Base-by-base conservation (phyloP, 148 eudicot genomes). In the Rhododendron molle region DNA sequence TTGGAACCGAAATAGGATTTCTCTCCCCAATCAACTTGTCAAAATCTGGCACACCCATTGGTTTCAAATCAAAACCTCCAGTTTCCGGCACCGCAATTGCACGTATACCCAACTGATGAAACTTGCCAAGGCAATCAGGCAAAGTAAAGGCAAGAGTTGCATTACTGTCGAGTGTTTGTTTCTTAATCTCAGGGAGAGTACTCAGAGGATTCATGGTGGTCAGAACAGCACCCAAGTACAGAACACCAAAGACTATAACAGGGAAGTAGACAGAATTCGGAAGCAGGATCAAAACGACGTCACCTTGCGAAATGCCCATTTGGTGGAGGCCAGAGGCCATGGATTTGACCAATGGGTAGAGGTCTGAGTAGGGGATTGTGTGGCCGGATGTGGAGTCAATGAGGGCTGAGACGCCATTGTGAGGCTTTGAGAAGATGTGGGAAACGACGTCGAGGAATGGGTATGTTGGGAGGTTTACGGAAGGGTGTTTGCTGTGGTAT, bases 211-310 rank as follows among this genome's bases (percentile, higher is more conserved):
- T 97, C 94, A 97, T 91, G 67, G 98, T 88, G 5, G 94, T 87
- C 0, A 90, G 93, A 90, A 95, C 83, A 49, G 94, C 98, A 80
- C 99, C 99, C 86, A 95, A 81, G 47, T 88, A 89, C 40, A 96
- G 43, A 89, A 89, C 90, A 79, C 96, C 94, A 83, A 95, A 81
- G 11, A 93, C 69, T 26, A 97, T 26, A 9, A 97, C 26, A 3
- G 99, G 99, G 60, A 90, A 93, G 71, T 88, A 93, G 13, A 95
- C 50, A 6, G 98, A 97, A 88, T 95, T 97, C 0, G 98, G 98
- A 40, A 97, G 79, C 0, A 94, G 86, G 86, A 95, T 88, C 85
- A 97, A 90, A 28, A 92, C 92, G 2, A 95, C 95, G 88, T 97
- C 96, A 81, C 99, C 98, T 85, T 93, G 87, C 7, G 91, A 88